Evolutionary conservation across 495 filamentous ascomycete species (phyloP).

Genomic region (Aspergillus affinis): DNA sequence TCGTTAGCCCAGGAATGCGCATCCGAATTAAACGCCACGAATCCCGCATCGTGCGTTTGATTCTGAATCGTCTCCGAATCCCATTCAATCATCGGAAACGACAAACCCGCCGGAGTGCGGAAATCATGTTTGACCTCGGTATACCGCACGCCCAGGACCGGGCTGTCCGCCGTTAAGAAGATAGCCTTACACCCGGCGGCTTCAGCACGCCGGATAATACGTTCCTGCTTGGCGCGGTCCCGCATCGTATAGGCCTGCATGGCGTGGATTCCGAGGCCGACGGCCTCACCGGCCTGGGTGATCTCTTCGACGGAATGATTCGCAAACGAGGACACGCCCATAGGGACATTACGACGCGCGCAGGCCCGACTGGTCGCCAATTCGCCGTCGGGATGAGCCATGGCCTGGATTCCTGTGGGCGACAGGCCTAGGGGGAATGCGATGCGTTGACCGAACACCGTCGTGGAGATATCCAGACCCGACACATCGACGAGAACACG

Average conservation of each 20-base stretch:
- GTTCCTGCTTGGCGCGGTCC: not conserved
- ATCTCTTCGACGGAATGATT: conserved; percentile 5
- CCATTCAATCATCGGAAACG: conserved; percentile 44
- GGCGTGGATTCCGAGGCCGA: conserved; percentile 34
- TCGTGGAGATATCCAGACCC: not conserved
- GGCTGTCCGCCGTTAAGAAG: conserved; percentile 4
- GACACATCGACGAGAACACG: conserved; percentile 8
- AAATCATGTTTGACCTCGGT: not conserved
- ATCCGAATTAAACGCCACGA: conserved; percentile 64
- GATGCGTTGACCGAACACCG: not conserved
- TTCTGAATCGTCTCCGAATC: not conserved
- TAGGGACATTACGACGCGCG: not conserved
- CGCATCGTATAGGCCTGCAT: conserved; percentile 2
- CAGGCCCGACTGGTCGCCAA: not conserved
- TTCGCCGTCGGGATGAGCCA: conserved; percentile 7
- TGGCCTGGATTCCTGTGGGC: not conserved
- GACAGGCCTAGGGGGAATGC: not conserved
- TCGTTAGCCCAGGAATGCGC: conserved; percentile 66
- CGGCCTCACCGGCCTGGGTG: not conserved
- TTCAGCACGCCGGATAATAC: conserved; percentile 3
- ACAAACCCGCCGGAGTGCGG: not conserved
- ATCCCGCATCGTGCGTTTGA: conserved; percentile 29
- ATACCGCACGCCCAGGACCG: conserved; percentile 1
- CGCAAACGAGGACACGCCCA: not conserved
- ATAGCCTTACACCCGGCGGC: conserved; percentile 2